These are phyloP conservation scores for Rhizopus stolonifer DNA, from an alignment of 371 early-diverging fungal genomes.

Conservation along the genomic window DNA sequence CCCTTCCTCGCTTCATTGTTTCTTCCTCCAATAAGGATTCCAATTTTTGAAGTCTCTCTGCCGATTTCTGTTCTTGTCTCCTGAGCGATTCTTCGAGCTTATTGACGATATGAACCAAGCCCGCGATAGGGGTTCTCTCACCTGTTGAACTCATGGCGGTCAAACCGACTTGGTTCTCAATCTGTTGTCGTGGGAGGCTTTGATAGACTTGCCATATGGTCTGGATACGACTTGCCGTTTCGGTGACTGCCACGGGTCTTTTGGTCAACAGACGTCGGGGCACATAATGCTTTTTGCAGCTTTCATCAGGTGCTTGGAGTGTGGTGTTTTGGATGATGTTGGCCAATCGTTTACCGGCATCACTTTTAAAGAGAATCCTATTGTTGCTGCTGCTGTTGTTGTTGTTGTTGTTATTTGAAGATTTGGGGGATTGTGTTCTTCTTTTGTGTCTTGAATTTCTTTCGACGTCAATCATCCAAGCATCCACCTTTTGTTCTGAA, in stretches of 20 bases:
- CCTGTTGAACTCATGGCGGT: conserved; percentile 11
- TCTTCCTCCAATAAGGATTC: conserved; percentile 26
- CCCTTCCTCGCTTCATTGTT: conserved; percentile 16
- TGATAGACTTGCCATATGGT: conserved; percentile 25
- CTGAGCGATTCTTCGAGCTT: conserved; percentile 27
- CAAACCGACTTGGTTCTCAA: conserved; percentile 16
- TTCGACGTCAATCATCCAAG: conserved; percentile 46
- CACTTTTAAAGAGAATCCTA: conserved; percentile 36
- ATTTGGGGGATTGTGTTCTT: conserved; percentile 7
- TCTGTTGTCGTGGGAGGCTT: not conserved
- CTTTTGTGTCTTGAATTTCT: conserved; percentile 14
- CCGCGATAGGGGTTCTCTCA: conserved; percentile 24
- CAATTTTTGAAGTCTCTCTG: conserved; percentile 25
- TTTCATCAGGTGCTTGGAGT: conserved; percentile 29
- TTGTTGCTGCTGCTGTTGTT: conserved; percentile 14
- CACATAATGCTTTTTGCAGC: conserved; percentile 31
- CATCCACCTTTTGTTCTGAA: conserved; percentile 30
- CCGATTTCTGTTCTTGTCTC: conserved; percentile 23
- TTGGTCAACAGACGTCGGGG: conserved; percentile 21
- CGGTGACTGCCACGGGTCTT: not conserved
- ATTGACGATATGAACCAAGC: conserved; percentile 33
- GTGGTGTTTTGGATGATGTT: conserved; percentile 19
- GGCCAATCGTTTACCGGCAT: conserved; percentile 41
- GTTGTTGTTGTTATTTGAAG: conserved; percentile 9
- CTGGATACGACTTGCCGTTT: conserved; percentile 14